These are phyloP conservation scores for Torulaspora indica DNA, from an alignment of 805 yeast genomes.

Conservation along the genomic window DNA sequence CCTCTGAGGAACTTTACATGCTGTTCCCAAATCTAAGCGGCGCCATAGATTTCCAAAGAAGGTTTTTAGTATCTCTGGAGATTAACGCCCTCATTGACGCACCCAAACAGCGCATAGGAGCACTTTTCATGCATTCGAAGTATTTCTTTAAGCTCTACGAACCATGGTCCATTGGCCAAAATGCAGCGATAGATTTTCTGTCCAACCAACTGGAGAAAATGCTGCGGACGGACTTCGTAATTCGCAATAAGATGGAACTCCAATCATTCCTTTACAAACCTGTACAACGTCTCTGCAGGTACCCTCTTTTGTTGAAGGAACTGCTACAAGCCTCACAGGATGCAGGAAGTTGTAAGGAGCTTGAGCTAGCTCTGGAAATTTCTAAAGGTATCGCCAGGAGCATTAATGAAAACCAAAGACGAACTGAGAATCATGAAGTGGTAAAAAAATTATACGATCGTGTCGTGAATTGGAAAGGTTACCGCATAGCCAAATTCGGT, in stretches of 20 bases:
- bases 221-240: constrained; percentile 58
- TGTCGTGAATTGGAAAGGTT: constrained; percentile 91
- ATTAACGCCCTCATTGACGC: constrained; percentile 74
- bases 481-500: constrained; percentile 73
- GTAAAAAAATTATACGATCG: constrained; percentile 64
- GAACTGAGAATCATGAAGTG: constrained; percentile 76
- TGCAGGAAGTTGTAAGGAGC: constrained; percentile 55
- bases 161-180: constrained; percentile 90
- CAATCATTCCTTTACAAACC: constrained; percentile 90
- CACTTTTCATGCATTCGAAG: constrained; percentile 79
- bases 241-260: constrained; percentile 82
- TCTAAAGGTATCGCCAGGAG: constrained; percentile 79
- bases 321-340: constrained; percentile 59
- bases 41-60: constrained; percentile 85
- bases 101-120: constrained; percentile 79
- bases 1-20: constrained; percentile 73
- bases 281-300: constrained; percentile 91
- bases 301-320: constrained; percentile 78
- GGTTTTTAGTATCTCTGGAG: constrained; percentile 83
- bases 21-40: constrained; percentile 81
- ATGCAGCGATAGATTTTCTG: constrained; percentile 78
- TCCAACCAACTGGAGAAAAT: constrained; percentile 39
- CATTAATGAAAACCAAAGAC: constrained; percentile 90
- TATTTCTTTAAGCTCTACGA: constrained; percentile 84
- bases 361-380: constrained; percentile 62